Base-by-base conservation (phyloP, 148 eudicot genomes). In the Rhododendron mucronatum region DNA sequence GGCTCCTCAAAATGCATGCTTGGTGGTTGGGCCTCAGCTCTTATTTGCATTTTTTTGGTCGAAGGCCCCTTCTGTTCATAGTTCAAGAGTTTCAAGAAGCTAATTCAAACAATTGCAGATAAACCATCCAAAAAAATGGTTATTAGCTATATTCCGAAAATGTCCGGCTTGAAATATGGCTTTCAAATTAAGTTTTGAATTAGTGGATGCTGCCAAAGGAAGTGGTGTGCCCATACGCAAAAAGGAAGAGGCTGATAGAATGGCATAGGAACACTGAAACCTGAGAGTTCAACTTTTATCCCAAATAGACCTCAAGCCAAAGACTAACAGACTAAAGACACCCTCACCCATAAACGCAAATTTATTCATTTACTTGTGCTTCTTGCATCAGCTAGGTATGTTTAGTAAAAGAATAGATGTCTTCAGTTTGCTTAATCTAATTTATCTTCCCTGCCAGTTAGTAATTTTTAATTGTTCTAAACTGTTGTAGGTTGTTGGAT, bases 401-500 rank as follows among this genome's bases (percentile, higher is more conserved):
- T n/a, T 53, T 81, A 81, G 59, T 33, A 30, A 28, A 13, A 51
- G 44, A 80, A 39, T 53, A 28, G 6, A 3, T 57, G 8, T 35
- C 33, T 53, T 81, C 13, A 9, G 23, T 65, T 44, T 41, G 4
- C 5, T 21, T 59, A 83, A 51, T 50, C 8, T 45, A 33, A 33
- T 26, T 44, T 51, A 14, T 26, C 45, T 74, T 74, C 14, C 63
- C n/a, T 69, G 3, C 78, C 51, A 45, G 11, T 81, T 83, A 44
- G 81, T 81, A 73, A 55, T n/a, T 89, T 30, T 16, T 71, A 44
- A 85, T 73, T 78, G 86, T 78, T 87, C 20, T 30, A 71, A 33
- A 30, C 30, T 71, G 76, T 89, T 86, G 59, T 88, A 97, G 99
- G 96, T 84, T 88, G 98, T 91, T 97, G 96, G 98, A 84, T 95